phyloP scores from a whole-genome alignment of 2,329 filamentous ascomycete species.

The Epichloe aotearoae region DNA sequence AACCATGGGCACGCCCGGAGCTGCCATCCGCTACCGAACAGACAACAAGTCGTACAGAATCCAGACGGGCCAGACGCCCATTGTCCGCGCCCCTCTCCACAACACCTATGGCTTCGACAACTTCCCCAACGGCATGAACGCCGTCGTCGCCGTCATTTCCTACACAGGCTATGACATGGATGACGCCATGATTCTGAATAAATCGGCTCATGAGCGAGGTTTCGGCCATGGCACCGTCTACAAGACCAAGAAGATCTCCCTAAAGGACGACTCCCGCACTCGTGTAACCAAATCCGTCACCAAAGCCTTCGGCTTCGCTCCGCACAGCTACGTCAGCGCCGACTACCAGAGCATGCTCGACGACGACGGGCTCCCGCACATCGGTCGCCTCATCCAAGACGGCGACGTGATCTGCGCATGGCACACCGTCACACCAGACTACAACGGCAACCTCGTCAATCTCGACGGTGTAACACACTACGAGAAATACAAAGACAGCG shows the following conservation, averaged over 20 bases:
- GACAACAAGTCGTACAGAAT: constrained; percentile 96
- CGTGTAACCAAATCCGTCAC: constrained; percentile 55
- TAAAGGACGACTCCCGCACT: constrained; percentile 64
- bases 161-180: constrained; percentile 99
- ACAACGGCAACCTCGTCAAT: constrained; percentile 67
- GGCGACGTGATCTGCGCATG: constrained; percentile 81
- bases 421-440: constrained; percentile 75
- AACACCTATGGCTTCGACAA: constrained; percentile 96
- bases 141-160: constrained; percentile 91
- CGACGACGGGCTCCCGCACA: constrained; percentile 71
- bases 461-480: constrained; percentile 75
- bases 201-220: constrained; percentile 87
- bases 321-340: constrained; percentile 57
- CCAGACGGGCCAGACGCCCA: constrained; percentile 89
- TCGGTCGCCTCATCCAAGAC: constrained; percentile 65
- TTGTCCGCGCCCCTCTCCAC: constrained; percentile 83
- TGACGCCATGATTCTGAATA: constrained; percentile 99
- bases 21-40: constrained; percentile 71
- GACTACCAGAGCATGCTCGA: constrained; percentile 63
- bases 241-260: constrained; percentile 85
- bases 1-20: constrained; percentile 92
- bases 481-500: constrained; percentile 87
- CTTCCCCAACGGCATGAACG: constrained; percentile 93
- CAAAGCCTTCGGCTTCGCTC: constrained; percentile 86
- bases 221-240: constrained; percentile 95